Base-by-base conservation (phyloP, 1,284 basidiomycete species). In the Naganishia sp. region DNA sequence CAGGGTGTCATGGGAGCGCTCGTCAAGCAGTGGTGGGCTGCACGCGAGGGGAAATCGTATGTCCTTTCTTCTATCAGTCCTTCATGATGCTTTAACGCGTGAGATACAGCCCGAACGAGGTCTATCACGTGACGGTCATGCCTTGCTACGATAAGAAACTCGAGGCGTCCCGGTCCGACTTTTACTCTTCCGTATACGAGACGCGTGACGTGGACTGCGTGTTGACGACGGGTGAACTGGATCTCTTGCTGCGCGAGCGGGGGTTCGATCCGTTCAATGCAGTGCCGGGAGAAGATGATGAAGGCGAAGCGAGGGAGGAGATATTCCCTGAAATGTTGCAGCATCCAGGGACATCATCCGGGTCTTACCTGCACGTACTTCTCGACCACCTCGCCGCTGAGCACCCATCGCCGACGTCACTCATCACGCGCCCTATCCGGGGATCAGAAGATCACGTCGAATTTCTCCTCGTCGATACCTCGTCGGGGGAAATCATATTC, bases 121-220 rank as follows among this genome's bases (percentile, higher is more conserved):
- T 97, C 63, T 99, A 98, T 78, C 96, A 99, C 74, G 91, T 98
- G 68, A 86, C 92, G 0, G 92, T 98, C 48, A 99, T 99, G 94
- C 94, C 95, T 0, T 99, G 96, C 80, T 99, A 98, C 79, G 96
- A 99, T 84, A 99, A 99, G 82, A 99, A 99, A 78, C 87, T 99
- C 31, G 96, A 99, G 81, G 95, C 96, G 0, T 94, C 92, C 16
- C 85, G 96, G 31, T 84, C 87, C 55, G 93, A 96, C 76, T 97
- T 96, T 77, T 91, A 91, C 77, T 87, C 88, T 68, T 88, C 88
- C 18, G 73, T 84, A 4, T 89, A 89, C 79, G 83, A 86, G 70
- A 92, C 91, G 7, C 85, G 93, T 66, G 95, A 99, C 70, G 92
- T 97, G 49, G 96, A 99, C 80, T 97, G 94, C 75, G 96, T 99